Percentiles rank a stretch among this genome's conserved stretches.
Evolutionary conservation across 352 stramenopile species (phyloP).

Genomic region (Globisporangium canariense): DNA sequence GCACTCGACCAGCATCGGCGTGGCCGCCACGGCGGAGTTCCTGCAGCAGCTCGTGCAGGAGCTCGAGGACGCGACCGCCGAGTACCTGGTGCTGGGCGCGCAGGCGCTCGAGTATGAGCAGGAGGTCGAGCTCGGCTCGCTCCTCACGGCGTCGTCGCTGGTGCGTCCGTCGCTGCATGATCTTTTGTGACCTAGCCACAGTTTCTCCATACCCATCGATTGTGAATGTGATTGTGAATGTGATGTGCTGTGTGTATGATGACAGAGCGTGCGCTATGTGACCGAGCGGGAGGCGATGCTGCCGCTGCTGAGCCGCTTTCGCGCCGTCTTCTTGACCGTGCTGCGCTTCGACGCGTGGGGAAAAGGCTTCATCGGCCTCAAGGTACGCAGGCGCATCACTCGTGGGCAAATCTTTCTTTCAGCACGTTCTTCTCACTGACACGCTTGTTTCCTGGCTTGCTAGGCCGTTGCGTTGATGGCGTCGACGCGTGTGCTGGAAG

Average conservation of each 20-base stretch:
- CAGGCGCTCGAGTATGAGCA: constrained; percentile 34
- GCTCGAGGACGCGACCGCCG: constrained; percentile 44
- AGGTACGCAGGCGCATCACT: constrained; percentile 21
- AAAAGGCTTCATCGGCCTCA: constrained; percentile 39
- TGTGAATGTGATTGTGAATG: neutral
- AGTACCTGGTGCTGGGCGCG: constrained; percentile 28
- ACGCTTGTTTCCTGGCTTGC: neutral
- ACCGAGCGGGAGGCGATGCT: constrained; percentile 65
- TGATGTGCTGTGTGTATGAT: neutral
- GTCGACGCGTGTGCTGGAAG: constrained; percentile 56
- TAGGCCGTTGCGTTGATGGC: constrained; percentile 73
- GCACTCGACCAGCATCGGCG: constrained; percentile 59
- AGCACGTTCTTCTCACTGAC: neutral
- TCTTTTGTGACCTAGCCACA: neutral
- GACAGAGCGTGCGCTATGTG: constrained; percentile 68
- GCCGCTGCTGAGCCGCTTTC: constrained; percentile 49
- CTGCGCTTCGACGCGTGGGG: constrained; percentile 51
- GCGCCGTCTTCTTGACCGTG: constrained; percentile 43
- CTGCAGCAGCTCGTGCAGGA: constrained; percentile 63
- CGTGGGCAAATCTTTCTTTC: neutral
- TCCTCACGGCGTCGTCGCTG: constrained; percentile 62
- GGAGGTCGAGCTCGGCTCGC: constrained; percentile 65
- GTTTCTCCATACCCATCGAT: neutral
- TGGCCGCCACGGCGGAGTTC: constrained; percentile 58
- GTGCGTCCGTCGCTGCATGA: constrained; percentile 16